Conservation (phyloP, 225 moss, liverwort and hornwort genomes). For the Antitrichia curtipendula region DNA sequence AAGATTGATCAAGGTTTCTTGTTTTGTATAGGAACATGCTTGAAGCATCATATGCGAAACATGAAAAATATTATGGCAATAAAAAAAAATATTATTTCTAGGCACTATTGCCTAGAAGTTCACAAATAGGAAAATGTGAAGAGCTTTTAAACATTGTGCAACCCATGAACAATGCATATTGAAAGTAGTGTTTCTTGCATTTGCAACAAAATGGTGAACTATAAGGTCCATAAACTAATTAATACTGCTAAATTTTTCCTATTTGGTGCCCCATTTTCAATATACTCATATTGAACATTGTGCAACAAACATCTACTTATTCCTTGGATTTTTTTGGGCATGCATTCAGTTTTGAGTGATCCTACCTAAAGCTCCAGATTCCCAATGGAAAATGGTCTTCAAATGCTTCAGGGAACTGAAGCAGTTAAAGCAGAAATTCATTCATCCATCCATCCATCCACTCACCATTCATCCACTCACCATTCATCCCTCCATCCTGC, state of each 20-base stretch:
- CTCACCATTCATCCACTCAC: neutral
- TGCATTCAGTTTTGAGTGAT: neutral
- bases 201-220: rapidly evolving
- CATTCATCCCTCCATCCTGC: neutral
- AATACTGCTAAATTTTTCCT: neutral
- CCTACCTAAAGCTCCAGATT: neutral
- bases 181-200: too few species aligned
- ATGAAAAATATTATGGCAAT: neutral
- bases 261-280: rapidly evolving
- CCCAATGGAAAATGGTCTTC: neutral
- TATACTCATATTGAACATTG: neutral
- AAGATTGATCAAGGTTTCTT: neutral
- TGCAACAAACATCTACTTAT: neutral
- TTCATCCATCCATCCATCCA: neutral
- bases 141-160: neutral
- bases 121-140: neutral
- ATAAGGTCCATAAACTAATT: neutral
- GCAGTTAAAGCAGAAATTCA: neutral
- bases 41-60: neutral
- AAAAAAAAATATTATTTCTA: neutral
- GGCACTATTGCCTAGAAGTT: neutral
- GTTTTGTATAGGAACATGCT: neutral
- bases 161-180: too few species aligned
- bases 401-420: neutral
- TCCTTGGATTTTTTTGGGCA: neutral